phyloP scores from a whole-genome alignment of 1,139 yeast species.

The Geotrichum reessii region DNA sequence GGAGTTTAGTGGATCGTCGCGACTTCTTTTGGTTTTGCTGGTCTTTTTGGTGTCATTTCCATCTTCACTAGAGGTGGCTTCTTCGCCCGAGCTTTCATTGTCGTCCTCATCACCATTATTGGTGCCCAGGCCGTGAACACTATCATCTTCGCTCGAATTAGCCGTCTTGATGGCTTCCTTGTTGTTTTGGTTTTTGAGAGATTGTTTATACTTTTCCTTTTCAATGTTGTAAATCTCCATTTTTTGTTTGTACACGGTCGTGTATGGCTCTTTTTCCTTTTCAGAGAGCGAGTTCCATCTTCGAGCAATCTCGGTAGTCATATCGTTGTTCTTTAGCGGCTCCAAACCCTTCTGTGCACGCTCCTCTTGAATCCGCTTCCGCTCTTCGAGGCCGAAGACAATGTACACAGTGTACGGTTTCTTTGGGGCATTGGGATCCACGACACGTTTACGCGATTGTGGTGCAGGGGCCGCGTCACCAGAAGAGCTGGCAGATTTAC shows the following conservation, averaged over 20 bases:
- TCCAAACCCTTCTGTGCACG: conserved; percentile 54
- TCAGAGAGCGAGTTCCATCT: conserved; percentile 69
- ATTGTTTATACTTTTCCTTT: conserved; percentile 48
- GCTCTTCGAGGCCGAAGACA: conserved; percentile 51
- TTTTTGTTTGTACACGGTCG: conserved; percentile 62
- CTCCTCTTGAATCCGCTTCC: conserved; percentile 50
- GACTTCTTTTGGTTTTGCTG: background rate
- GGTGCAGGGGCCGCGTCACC: conserved; percentile 40
- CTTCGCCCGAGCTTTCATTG: background rate
- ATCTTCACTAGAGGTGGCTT: background rate
- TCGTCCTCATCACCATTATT: conserved; percentile 1
- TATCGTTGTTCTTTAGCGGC: conserved; percentile 64
- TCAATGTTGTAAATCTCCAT: conserved; percentile 57
- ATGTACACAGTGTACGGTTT: conserved; percentile 70
- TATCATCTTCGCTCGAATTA: conserved; percentile 13
- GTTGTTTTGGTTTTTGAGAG: conserved; percentile 39
- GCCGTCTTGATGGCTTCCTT: conserved; percentile 25
- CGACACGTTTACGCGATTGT: conserved; percentile 33
- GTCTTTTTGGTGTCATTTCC: background rate
- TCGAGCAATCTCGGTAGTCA: conserved; percentile 71
- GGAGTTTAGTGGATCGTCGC: background rate
- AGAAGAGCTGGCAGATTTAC: background rate
- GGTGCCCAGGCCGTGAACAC: background rate
- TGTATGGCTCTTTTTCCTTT: conserved; percentile 69
- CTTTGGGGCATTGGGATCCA: conserved; percentile 49